Evolutionary conservation across 495 filamentous ascomycete genomes (phyloP).

Genomic region (Parachaetomium inaequale): DNA sequence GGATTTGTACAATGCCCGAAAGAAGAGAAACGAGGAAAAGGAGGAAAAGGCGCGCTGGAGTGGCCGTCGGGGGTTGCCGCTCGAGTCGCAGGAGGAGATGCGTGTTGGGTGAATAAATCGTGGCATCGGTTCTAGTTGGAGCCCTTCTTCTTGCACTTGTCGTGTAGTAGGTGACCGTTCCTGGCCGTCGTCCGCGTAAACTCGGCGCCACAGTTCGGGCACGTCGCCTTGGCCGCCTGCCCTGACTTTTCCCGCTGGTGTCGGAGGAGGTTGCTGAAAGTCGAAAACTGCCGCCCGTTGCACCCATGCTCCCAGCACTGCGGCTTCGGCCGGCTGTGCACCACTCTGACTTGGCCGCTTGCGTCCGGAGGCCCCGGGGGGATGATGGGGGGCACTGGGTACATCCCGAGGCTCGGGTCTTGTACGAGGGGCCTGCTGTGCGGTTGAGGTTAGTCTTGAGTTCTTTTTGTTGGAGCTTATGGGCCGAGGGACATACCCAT

Average conservation of each 20-base stretch:
- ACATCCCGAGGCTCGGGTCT: conserved; percentile 43
- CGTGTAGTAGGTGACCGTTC: conserved; percentile 82
- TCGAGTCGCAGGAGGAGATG: background rate
- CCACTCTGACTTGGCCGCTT: conserved; percentile 58
- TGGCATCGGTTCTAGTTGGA: conserved; percentile 1
- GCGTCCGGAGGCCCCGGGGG: conserved; percentile 31
- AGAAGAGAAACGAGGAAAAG: background rate
- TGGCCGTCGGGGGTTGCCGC: background rate
- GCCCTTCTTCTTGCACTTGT: conserved; percentile 75
- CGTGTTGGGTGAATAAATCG: background rate
- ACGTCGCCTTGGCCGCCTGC: conserved; percentile 78
- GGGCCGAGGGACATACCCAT: conserved; percentile 36
- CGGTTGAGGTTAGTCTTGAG: background rate
- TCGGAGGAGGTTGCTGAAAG: conserved; percentile 88
- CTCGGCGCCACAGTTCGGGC: conserved; percentile 82
- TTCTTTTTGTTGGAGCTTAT: background rate
- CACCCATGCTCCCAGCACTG: conserved; percentile 97
- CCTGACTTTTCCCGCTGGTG: conserved; percentile 95
- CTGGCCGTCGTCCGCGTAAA: conserved; percentile 89
- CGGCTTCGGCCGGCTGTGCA: conserved; percentile 75
- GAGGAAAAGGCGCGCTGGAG: background rate
- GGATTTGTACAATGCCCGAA: background rate
- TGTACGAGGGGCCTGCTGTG: conserved; percentile 36
- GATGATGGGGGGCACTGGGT: conserved; percentile 37
- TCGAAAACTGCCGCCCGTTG: conserved; percentile 90